Evolutionary conservation across 371 early-diverging fungal species (phyloP).

Genomic region (Umbelopsis sp.): DNA sequence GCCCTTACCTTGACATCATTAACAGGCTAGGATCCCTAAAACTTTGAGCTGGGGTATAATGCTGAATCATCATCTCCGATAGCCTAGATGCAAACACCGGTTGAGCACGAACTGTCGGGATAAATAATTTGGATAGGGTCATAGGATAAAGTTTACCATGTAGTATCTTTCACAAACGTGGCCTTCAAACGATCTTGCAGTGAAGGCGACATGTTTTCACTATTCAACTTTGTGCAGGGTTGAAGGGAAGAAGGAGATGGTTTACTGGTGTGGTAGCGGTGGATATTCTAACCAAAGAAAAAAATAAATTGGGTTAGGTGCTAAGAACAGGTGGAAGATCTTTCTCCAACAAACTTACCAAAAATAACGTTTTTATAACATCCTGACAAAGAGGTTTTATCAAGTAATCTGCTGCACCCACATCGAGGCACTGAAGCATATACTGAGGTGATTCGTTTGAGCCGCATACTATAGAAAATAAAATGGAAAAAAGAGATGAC

Average conservation of each 20-base stretch:
- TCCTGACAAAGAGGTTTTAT: conserved; percentile 56
- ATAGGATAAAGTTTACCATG: conserved; percentile 8
- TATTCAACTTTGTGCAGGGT: not conserved
- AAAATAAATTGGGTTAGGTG: not conserved
- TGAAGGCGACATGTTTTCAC: not conserved
- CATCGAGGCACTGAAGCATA: conserved; percentile 49
- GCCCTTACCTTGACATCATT: conserved; percentile 24
- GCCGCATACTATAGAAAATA: conserved; percentile 34
- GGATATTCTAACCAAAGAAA: not conserved
- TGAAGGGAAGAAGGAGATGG: not conserved
- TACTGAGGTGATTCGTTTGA: conserved; percentile 36
- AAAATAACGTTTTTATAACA: conserved; percentile 53
- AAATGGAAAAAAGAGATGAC: not conserved
- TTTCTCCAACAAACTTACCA: conserved; percentile 38
- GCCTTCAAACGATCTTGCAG: conserved; percentile 10
- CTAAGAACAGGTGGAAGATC: not conserved
- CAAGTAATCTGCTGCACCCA: conserved; percentile 63
- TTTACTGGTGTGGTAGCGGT: conserved; percentile 12
- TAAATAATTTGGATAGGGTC: not conserved
- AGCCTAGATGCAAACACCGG: conserved; percentile 22
- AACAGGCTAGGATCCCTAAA: conserved; percentile 18
- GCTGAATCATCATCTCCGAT: conserved; percentile 23
- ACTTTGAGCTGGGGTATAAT: conserved; percentile 25
- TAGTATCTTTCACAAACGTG: conserved; percentile 8
- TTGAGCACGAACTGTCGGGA: conserved; percentile 12